phyloP scores from a whole-genome alignment of 495 filamentous ascomycete genomes.

The Neurospora africana region DNA sequence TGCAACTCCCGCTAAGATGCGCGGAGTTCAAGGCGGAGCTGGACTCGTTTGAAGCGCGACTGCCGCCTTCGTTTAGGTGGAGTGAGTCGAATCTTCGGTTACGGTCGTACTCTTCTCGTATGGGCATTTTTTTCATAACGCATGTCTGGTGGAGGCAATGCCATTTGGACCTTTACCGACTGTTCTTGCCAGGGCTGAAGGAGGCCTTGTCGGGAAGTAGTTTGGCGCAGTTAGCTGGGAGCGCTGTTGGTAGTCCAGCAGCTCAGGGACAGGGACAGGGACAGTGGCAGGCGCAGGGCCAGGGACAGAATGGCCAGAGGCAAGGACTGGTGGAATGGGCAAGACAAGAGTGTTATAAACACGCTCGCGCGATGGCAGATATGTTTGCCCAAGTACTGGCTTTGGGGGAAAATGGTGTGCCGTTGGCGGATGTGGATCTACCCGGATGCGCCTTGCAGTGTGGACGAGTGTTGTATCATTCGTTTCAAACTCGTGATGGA shows the following conservation, averaged over 20 bases:
- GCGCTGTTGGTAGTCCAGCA: conserved; percentile 23
- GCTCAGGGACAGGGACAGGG: conserved; percentile 2
- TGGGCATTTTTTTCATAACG: conserved; percentile 41
- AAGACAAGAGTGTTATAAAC: conserved; percentile 28
- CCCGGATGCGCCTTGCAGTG: conserved; percentile 40
- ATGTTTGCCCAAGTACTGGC: conserved; percentile 34
- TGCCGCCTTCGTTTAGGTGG: conserved; percentile 37
- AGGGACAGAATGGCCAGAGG: neutral
- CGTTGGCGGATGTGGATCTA: conserved; percentile 37
- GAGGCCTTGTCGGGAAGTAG: conserved; percentile 29
- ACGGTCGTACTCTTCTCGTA: conserved; percentile 35
- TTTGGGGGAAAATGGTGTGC: conserved; percentile 24
- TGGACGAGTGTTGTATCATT: conserved; percentile 30
- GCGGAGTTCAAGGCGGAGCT: conserved; percentile 33
- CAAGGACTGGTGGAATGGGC: neutral
- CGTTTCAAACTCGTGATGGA: conserved; percentile 12
- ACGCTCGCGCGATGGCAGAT: conserved; percentile 37
- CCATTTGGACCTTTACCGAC: conserved; percentile 38
- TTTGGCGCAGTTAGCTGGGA: conserved; percentile 28
- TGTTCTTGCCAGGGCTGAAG: conserved; percentile 32
- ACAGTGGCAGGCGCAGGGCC: no score
- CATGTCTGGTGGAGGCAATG: conserved; percentile 43
- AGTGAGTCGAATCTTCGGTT: conserved; percentile 38
- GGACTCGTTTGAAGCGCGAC: conserved; percentile 31
- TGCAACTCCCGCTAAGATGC: conserved; percentile 27